phyloP scores from a whole-genome alignment of 768 basidiomycete species.

The Naganishia vaughanmartiniae region DNA sequence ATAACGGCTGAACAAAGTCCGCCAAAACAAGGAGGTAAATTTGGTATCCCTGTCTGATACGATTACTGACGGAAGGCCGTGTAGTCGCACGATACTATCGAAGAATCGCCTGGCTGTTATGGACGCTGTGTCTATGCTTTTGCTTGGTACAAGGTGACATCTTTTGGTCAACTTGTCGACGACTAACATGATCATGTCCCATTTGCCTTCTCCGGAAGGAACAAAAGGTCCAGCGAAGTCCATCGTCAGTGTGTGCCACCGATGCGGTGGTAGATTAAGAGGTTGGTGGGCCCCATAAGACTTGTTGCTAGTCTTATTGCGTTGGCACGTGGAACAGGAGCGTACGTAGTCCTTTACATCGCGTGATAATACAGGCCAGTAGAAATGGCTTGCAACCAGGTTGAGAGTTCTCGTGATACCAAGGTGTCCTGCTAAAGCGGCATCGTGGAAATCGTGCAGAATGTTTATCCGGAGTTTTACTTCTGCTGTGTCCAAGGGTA shows the following conservation, averaged over 20 bases:
- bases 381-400: constrained; percentile 52
- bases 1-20: too few species aligned
- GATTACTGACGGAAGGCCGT: constrained; percentile 53
- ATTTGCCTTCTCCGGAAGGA: background rate
- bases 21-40: too few species aligned
- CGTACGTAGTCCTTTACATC: constrained; percentile 48
- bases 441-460: constrained; percentile 53
- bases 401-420: constrained; percentile 51
- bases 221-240: constrained; percentile 21
- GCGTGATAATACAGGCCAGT: constrained; percentile 52
- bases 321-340: constrained; percentile 52
- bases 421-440: constrained; percentile 54
- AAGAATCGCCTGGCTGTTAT: constrained; percentile 34
- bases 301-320: constrained; percentile 43
- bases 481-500: background rate
- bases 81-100: constrained; percentile 12
- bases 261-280: constrained; percentile 12
- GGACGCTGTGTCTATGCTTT: constrained; percentile 41
- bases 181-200: constrained; percentile 52
- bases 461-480: background rate
- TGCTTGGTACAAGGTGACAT: constrained; percentile 55
- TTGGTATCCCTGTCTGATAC: constrained; percentile 57
- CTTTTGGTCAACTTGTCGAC: constrained; percentile 53
- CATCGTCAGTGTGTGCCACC: constrained; percentile 27
- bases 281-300: constrained; percentile 1